phyloP scores from a whole-genome alignment of 2,329 filamentous ascomycete species.

The Diaporthe citri region DNA sequence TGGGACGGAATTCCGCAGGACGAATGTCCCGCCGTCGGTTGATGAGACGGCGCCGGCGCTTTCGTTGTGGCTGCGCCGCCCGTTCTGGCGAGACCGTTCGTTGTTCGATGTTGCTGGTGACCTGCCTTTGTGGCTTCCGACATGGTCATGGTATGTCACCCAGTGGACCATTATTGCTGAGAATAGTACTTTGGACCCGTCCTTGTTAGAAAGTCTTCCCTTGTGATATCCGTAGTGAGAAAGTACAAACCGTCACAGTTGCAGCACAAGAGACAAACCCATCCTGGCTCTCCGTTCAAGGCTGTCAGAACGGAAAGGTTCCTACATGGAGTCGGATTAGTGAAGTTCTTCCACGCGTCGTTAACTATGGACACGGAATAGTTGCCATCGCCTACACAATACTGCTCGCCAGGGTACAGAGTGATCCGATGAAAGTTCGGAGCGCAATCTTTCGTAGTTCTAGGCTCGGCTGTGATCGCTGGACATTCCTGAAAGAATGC shows the following conservation, averaged over 20 bases:
- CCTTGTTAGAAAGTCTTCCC: not conserved
- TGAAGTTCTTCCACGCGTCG: not conserved
- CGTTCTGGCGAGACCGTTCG: constrained; percentile 21
- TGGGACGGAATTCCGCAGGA: not conserved
- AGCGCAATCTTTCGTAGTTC: constrained; percentile 65
- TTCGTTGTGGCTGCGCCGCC: not conserved
- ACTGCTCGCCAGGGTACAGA: constrained; percentile 68
- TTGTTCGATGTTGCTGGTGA: not conserved
- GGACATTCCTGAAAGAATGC: constrained; percentile 65
- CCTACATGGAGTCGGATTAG: constrained; percentile 47
- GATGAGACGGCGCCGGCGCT: not conserved
- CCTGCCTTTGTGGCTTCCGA: constrained; percentile 31
- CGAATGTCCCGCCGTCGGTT: constrained; percentile 12
- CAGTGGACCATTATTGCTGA: constrained; percentile 62
- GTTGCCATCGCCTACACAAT: constrained; percentile 60
- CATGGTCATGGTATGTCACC: constrained; percentile 58
- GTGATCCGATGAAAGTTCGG: constrained; percentile 70
- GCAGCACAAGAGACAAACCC: constrained; percentile 76
- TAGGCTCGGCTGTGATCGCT: constrained; percentile 54
- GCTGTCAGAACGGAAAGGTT: constrained; percentile 71
- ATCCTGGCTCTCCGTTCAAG: constrained; percentile 70
- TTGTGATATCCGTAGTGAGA: not conserved
- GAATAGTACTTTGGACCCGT: constrained; percentile 63
- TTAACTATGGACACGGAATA: too few species aligned
- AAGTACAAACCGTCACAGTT: constrained; percentile 69